Evolutionary conservation across 2,329 filamentous ascomycete species (phyloP), one percentile per base, ranked within the genome.

Genomic region (Phialophora expanda): DNA sequence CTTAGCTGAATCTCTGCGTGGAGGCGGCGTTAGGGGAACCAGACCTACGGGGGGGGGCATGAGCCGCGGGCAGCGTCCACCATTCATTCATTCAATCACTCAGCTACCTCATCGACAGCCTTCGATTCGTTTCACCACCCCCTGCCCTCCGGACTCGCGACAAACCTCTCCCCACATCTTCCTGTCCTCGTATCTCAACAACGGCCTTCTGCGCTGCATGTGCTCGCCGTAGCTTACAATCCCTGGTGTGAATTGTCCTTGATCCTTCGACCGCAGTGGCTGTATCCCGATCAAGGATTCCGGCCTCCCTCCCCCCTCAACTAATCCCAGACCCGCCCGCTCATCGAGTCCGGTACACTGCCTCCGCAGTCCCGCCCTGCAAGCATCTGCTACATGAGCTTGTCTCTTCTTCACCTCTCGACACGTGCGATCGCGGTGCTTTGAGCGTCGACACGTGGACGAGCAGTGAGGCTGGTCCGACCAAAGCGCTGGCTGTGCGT

Each of bases 351-450:
- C 24, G 22, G 28, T 34, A n/a, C 28, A 38, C 53, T 12, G 20
- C 53, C 20, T 22, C 9, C 32, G 11, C 28, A 28, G 6, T 32
- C 28, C 32, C 11, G 4, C 32, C 53, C 28, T 17, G n/a, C 53
- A 56, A 20, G 26, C 28, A 51, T 17, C 17, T n/a, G 53, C 28
- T 38, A n/a, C 22, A 56, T 56, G 53, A 56, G 26, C 53, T 38
- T 56, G 28, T 34, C 32, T 26, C 4, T 26, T 2, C 53, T 38
- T 30, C 26, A 17, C 38, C 34, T 56, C 53, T 38, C 53, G 53
- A 24, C 17, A 28, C 53, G 28, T 20, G 53, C 53, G 53, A 56
- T n/a, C 28, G 53, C 20, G 26, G 28, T 20, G 28, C 53, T 28
- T 56, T 56, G 38, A 44, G 17, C 38, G 17, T 44, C 14, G 6